phyloP scores from a whole-genome alignment of 1,284 basidiomycete species.

The Ceratobasidium sp. region DNA sequence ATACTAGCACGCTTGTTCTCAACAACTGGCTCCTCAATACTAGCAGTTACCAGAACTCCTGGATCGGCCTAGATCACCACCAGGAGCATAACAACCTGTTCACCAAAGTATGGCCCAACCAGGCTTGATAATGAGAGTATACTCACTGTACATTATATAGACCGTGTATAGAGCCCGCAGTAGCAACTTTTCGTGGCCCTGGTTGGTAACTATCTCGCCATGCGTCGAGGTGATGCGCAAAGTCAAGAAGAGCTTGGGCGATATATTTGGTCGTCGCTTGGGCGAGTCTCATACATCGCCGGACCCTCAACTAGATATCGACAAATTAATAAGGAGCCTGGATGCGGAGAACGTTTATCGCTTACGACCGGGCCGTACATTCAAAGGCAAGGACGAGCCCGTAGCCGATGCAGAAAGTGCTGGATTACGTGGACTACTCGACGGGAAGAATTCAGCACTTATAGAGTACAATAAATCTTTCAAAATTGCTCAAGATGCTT shows the following conservation, averaged over 20 bases:
- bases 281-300: neutral
- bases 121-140: neutral
- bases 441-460: neutral
- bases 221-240: neutral
- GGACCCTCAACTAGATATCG: neutral
- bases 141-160: neutral
- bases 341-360: neutral
- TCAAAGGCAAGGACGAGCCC: neutral
- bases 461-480: constrained; percentile 4
- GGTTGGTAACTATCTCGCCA: neutral
- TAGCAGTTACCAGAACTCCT: neutral
- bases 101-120: neutral
- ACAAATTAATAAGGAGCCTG: neutral
- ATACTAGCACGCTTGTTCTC: neutral
- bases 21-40: constrained; percentile 13
- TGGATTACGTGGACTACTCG: neutral
- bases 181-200: neutral
- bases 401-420: neutral
- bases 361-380: neutral
- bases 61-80: constrained; percentile 6
- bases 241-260: neutral
- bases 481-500: neutral
- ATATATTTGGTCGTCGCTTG: neutral
- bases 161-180: constrained; percentile 1
- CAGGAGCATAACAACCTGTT: constrained; percentile 4